Percentiles rank a stretch among this genome's conserved stretches.
Evolutionary conservation across 73 alveolate species (phyloP).

Genomic region (Stentor coeruleus): DNA sequence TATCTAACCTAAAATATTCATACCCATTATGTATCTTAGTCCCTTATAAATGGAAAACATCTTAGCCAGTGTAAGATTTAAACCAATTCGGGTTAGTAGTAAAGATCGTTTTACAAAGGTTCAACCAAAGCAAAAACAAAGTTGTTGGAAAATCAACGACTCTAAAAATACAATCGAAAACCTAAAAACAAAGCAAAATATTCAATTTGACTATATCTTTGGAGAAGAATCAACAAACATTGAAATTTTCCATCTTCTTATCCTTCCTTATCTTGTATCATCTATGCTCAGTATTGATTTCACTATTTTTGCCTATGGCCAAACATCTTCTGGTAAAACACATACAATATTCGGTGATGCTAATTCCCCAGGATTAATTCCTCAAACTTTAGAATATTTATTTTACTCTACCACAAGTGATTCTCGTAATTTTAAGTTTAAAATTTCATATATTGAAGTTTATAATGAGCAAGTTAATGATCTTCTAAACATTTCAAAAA

Average conservation of each 20-base stretch:
- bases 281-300: conserved; percentile 85
- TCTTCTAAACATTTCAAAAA: conserved; percentile 63
- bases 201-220: background rate
- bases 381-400: conserved; percentile 81
- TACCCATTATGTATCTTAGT: too few species aligned
- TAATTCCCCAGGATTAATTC: conserved; percentile 91
- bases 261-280: background rate
- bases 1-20: too few species aligned
- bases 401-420: conserved; percentile 66
- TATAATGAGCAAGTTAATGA: conserved; percentile 94
- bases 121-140: background rate
- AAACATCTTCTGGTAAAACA: conserved; percentile 95
- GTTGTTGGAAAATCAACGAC: background rate
- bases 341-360: conserved; percentile 93
- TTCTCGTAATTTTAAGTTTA: conserved; percentile 54
- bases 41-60: background rate
- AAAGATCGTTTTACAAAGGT: too few species aligned
- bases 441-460: conserved; percentile 87
- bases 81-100: too few species aligned
- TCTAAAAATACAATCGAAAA: background rate
- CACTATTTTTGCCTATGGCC: conserved; percentile 91
- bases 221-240: background rate
- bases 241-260: background rate
- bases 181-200: background rate
- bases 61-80: background rate